Base-by-base conservation (phyloP, 2,329 filamentous ascomycete genomes). In the Calonectria henricotiae region DNA sequence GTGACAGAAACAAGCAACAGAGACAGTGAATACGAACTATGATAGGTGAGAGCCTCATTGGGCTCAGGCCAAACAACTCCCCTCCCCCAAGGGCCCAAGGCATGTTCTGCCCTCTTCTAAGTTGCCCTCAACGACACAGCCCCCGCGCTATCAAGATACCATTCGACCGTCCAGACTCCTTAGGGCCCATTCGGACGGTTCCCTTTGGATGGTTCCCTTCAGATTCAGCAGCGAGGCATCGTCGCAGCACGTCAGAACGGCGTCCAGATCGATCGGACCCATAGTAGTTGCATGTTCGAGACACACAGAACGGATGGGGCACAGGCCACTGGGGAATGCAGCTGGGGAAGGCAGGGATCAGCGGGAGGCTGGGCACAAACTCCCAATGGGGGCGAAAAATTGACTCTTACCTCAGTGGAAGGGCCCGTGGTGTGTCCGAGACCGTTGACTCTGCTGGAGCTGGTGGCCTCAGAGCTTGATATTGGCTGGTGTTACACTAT, bases 321-420 rank as follows among this genome's bases (percentile, higher is more conserved):
- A 71, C 70, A 55, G 55, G 61, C 46, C 61, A 65, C 65, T 55
- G 32, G 75, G 72, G 70, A 76, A 78, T 76, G 74, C 35, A 51
- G 64, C 67, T 68, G 49, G 63, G 46, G 46, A 27, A 60, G 51
- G 65, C 43, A 69, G 43, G 44, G 65, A 72, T 75, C 68, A 55
- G 62, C 60, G 62, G 70, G 64, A 66, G 75, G 69, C 63, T 73
- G 65, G 68, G 35, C 35, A 61, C 67, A 65, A 58, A 68, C 44
- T 27, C 44, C 49, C 65, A 41, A 63, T 64, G 49, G 12, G 66
- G 66, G 37, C 20, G 62, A 39, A 39, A 62, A 61, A 66, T 49
- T 51, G 43, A 51, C 39, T 49, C 62, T 43, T 51, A 13, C 49
- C 71, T 64, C 70, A 47, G 32, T 46, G 17, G 67, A 61, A 69